Conservation (phyloP, 1,139 yeast species). For the Candida smagusa region DNA sequence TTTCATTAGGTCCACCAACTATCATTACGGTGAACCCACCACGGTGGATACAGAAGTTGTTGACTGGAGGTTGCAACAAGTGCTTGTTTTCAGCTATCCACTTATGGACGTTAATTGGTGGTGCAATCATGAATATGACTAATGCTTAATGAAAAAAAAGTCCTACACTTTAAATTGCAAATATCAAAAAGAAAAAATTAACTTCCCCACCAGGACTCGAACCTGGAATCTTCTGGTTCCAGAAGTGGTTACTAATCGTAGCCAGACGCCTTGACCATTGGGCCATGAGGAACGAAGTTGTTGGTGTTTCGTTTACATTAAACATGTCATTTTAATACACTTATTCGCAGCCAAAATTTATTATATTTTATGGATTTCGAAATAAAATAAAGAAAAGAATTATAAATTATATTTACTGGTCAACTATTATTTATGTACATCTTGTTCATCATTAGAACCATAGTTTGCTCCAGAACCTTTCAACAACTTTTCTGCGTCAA, state of each 20-base stretch:
- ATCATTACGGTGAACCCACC: slow-evolving; percentile 94
- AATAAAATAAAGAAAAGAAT: not conserved
- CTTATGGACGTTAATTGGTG: slow-evolving; percentile 70
- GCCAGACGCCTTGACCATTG: slow-evolving; percentile 59
- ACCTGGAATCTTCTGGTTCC: slow-evolving; percentile 92
- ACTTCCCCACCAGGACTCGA: slow-evolving; percentile 95
- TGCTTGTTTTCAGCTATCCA: slow-evolving; percentile 81
- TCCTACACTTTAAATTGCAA: no score
- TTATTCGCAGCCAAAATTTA: not conserved
- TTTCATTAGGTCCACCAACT: slow-evolving; percentile 92
- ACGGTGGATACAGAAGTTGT: slow-evolving; percentile 82
- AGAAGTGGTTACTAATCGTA: slow-evolving; percentile 49
- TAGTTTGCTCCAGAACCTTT: not conserved
- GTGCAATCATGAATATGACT: slow-evolving; percentile 46
- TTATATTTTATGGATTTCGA: no score
- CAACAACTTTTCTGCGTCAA: slow-evolving; percentile 17
- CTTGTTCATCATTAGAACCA: not conserved
- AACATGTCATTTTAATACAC: no score
- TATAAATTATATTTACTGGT: not conserved
- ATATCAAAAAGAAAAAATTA: slow-evolving; percentile 9
- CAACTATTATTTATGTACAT: not conserved
- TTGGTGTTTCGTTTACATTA: no score
- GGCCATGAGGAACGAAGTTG: slow-evolving; percentile 50
- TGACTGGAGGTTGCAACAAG: slow-evolving; percentile 85
- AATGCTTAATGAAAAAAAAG: not conserved